A percentile compares a stretch with the other conserved stretches of the same genome.
Evolutionary conservation across 345 rosid genomes (phyloP).

Genomic region (Populus tremula): DNA sequence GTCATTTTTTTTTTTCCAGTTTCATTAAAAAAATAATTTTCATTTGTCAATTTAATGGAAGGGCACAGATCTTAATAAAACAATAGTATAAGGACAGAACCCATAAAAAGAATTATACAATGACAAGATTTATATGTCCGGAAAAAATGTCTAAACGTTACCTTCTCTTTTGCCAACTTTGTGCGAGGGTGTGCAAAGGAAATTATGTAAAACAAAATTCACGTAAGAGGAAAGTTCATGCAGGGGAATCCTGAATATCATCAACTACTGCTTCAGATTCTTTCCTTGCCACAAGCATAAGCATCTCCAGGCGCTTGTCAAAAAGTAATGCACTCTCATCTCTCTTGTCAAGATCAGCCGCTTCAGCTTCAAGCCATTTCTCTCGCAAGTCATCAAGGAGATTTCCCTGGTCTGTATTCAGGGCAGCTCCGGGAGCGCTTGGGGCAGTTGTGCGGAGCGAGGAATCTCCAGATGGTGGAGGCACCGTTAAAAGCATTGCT

Average conservation of each 20-base stretch:
- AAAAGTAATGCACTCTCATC: slow-evolving; percentile 87
- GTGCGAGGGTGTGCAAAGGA: not conserved
- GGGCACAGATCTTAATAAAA: too few species aligned
- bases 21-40: too few species aligned
- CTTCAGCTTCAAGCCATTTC: slow-evolving; percentile 98
- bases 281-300: slow-evolving; percentile 67
- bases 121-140: too few species aligned
- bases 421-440: slow-evolving; percentile 81
- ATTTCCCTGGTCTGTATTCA: slow-evolving; percentile 69
- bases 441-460: slow-evolving; percentile 83
- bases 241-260: slow-evolving; percentile 21
- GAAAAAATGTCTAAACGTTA: too few species aligned
- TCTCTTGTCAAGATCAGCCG: slow-evolving; percentile 92
- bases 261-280: slow-evolving; percentile 37
- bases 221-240: slow-evolving; percentile 12
- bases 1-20: too few species aligned
- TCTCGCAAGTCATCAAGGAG: slow-evolving; percentile 89
- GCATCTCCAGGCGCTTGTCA: slow-evolving; percentile 84
- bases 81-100: too few species aligned
- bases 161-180: not conserved
- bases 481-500: slow-evolving; percentile 84
- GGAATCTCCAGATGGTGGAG: slow-evolving; percentile 95
- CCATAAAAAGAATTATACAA: too few species aligned
- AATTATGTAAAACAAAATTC: not conserved
- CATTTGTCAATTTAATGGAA: too few species aligned